These are phyloP conservation scores for Starmerella etchellsii DNA, from an alignment of 805 yeast species.

Conservation along the genomic window DNA sequence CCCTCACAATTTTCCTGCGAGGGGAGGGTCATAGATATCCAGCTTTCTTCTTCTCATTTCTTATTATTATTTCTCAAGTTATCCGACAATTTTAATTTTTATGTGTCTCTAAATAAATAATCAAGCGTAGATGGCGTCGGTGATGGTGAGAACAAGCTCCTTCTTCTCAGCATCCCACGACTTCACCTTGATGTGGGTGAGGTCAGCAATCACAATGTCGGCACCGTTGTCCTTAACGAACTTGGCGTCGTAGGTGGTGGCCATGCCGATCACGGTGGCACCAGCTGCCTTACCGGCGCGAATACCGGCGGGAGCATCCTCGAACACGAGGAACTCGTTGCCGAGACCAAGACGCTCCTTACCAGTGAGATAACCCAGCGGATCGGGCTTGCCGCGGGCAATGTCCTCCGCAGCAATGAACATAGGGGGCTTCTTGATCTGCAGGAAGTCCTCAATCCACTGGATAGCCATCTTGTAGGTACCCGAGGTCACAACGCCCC, in stretches of 20 bases:
- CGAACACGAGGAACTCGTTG: conserved; percentile 45
- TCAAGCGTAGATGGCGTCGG: conserved; percentile 13
- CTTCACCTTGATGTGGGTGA: conserved; percentile 47
- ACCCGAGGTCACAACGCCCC: conserved; percentile 86
- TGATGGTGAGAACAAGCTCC: conserved; percentile 18
- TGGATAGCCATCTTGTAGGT: conserved; percentile 61
- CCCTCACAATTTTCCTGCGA: no score
- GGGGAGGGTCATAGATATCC: no score
- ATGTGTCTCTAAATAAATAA: no score
- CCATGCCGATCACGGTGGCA: conserved; percentile 69
- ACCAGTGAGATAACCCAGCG: conserved; percentile 54
- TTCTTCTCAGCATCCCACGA: conserved; percentile 35
- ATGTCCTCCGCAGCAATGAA: conserved; percentile 78
- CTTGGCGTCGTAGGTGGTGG: conserved; percentile 62
- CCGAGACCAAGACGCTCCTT: conserved; percentile 27
- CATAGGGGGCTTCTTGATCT: conserved; percentile 49
- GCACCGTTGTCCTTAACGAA: conserved; percentile 66
- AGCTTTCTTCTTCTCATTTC: no score
- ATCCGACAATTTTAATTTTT: no score
- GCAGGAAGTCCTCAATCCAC: conserved; percentile 59
- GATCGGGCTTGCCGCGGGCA: conserved; percentile 71
- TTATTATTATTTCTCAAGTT: no score
- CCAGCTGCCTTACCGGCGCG: conserved; percentile 75
- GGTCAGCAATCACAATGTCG: conserved; percentile 65
- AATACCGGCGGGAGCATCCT: conserved; percentile 84